Conservation (phyloP, 306 rosid genomes). For the Vigna hirtella region DNA sequence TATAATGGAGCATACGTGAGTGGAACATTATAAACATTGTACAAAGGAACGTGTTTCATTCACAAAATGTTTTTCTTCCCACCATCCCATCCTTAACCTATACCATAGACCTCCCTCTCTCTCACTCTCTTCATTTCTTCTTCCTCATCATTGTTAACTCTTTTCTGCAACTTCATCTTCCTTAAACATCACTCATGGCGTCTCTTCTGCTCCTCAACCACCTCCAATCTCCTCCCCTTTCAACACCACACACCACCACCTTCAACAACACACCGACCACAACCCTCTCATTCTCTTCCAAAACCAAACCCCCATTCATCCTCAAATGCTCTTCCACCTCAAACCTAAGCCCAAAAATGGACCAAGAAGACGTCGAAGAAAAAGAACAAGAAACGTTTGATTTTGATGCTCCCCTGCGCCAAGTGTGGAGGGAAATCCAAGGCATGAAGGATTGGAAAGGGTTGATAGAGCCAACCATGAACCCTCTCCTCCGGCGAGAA, state of each 20-base stretch:
- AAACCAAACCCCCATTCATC: background rate
- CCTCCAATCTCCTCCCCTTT: background rate
- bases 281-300: background rate
- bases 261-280: background rate
- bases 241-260: background rate
- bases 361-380: background rate
- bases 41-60: too few relatives aligned
- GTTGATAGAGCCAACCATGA: conserved; percentile 56
- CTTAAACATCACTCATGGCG: background rate
- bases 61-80: too few relatives aligned
- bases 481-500: conserved; percentile 62
- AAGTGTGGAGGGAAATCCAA: conserved; percentile 67
- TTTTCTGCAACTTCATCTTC: background rate
- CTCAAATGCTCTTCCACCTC: conserved; percentile 44
- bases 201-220: background rate
- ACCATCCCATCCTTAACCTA: too few relatives aligned
- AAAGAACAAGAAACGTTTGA: background rate
- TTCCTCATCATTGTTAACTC: too few relatives aligned
- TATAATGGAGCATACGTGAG: too few relatives aligned
- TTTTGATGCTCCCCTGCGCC: background rate
- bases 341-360: conserved; percentile 31
- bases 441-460: conserved; percentile 69
- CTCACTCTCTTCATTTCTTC: too few relatives aligned
- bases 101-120: too few relatives aligned
- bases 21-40: too few relatives aligned